Evolutionary conservation across 78 protist species (phyloP), one percentile per base, ranked within the genome.

Genomic region (Monosiga brevicollis): DNA sequence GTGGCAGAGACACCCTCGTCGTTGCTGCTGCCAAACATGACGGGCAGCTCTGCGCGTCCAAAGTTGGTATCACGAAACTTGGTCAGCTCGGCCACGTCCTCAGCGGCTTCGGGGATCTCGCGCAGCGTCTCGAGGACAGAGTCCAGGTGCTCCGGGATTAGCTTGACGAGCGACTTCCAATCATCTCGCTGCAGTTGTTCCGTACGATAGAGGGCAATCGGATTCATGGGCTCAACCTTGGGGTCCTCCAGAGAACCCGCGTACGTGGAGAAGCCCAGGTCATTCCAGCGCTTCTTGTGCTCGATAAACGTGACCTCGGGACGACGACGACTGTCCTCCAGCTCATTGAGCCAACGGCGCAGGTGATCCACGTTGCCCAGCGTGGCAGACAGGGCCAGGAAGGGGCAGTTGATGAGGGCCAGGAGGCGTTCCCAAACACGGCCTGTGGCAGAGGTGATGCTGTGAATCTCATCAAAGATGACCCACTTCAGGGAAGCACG

Each of bases 361-460:
- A 95, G 80, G 34, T 81, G 79, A 23, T 83, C 86, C 35, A 90
- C 39, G 80, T 93, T 89, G 6, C 96, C 95, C 23, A 95, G 2
- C 10, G 98, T 94, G 1, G 98, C 98, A 9, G 96, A 92, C n/a
- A 95, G 85, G 0, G 97, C 98, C 24, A 95, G 34, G 85, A 93
- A 91, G 36, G 96, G 96, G 34, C 86, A 70, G 23, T 79, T 36
- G 32, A 81, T 85, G 55, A 88, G 35, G 25, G 84, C 35, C 32
- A 95, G 86, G 38, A 90, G 41, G 15, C 88, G 75, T 87, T 92
- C 96, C 95, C 95, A 95, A 29, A 84, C 34, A 11, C 74, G 84
- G 29, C 95, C 95, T 39, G 72, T 84, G 26, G 42, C 36, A 76
- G 32, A 35, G 22, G 85, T 84, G 70, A 95, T 76, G 70, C 40